Percentiles rank a stretch among this genome's conserved stretches.
phyloP scores from a whole-genome alignment of 768 basidiomycete species.

The Suillus placidus region DNA sequence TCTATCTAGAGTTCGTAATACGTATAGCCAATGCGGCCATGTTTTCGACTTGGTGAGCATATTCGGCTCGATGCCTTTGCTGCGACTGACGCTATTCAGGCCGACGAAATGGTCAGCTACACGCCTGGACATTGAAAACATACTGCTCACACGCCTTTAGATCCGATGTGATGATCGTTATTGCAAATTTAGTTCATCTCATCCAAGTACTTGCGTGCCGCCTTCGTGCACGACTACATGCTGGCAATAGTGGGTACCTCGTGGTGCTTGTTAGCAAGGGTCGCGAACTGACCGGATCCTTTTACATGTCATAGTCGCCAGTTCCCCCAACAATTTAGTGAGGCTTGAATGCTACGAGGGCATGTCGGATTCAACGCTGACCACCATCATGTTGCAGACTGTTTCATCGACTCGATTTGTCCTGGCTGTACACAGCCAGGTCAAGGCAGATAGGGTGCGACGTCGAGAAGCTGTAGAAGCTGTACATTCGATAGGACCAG shows the following conservation, averaged over 20 bases:
- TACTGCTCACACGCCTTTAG: conserved; percentile 39
- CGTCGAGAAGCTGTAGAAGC: conserved; percentile 9
- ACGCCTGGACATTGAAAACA: conserved; percentile 16
- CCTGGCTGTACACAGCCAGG: conserved; percentile 29
- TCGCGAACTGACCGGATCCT: conserved; percentile 26
- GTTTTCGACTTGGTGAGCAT: conserved; percentile 51
- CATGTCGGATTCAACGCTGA: conserved; percentile 20
- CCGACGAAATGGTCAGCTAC: conserved; percentile 57
- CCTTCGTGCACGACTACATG: conserved; percentile 62
- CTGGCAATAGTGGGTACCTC: conserved; percentile 72
- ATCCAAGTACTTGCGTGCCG: conserved; percentile 58
- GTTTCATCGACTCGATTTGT: conserved; percentile 38
- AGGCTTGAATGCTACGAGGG: conserved; percentile 30
- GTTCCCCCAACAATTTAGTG: conserved; percentile 72
- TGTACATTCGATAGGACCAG: conserved; percentile 5
- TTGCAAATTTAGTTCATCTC: conserved; percentile 73
- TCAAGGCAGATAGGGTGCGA: conserved; percentile 9
- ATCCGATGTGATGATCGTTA: conserved; percentile 63
- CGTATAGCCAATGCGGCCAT: conserved; percentile 61
- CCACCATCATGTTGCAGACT: conserved; percentile 31
- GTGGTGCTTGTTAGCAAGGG: conserved; percentile 13
- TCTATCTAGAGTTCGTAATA: conserved; percentile 59
- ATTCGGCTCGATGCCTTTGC: conserved; percentile 4
- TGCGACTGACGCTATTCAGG: conserved; percentile 40
- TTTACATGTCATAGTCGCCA: conserved; percentile 50